Base-by-base conservation (phyloP, 2,329 filamentous ascomycete species). In the Penicillium sp. region DNA sequence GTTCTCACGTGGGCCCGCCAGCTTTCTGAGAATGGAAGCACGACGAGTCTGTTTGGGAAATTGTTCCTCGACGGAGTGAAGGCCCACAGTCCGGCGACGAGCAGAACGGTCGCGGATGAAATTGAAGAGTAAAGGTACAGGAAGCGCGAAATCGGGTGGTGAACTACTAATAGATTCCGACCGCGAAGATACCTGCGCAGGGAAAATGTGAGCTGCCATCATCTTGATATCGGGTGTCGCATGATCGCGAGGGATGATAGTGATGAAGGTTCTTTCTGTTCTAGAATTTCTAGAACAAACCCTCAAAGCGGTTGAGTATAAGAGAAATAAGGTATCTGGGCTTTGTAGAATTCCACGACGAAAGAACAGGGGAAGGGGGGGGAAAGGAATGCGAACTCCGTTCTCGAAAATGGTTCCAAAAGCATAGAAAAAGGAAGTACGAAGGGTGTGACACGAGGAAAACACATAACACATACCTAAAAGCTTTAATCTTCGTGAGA, bases 1-100 rank as follows among this genome's bases (percentile, higher is more conserved):
- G 66, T 72, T 71, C 55, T 75, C 72, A 53, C 72, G 71, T 66
- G 72, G 65, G 49, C 68, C 65, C 64, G 72, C 72, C 67, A 76
- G 67, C 57, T 72, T 75, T 64, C 53, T 62, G 27, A 70, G 52
- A 35, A 71, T 57, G 12, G 65, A 65, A 42, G 43, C 52, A 43
- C 66, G 60, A 33, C 58, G 62, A 50, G 44, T 55, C 37, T 58
- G 55, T 44, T 66, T 64, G 9, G 66, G 56, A 28, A 61, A 56
- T 47, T 62, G 54, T 46, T 64, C 59, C 29, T 61, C 52, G 44
- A 59, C 50, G 20, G 20, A 23, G 24, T 52, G 52, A 29, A 58
- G 46, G 40, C 52, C 53, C 33, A 52, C 54, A 10, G 58, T 56
- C 27, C 54, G 61, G 25, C 57, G 61, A 47, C 57, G 60, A 49